These are phyloP conservation scores for Physcia stellaris DNA, from an alignment of 495 filamentous ascomycete species.

Conservation along the genomic window DNA sequence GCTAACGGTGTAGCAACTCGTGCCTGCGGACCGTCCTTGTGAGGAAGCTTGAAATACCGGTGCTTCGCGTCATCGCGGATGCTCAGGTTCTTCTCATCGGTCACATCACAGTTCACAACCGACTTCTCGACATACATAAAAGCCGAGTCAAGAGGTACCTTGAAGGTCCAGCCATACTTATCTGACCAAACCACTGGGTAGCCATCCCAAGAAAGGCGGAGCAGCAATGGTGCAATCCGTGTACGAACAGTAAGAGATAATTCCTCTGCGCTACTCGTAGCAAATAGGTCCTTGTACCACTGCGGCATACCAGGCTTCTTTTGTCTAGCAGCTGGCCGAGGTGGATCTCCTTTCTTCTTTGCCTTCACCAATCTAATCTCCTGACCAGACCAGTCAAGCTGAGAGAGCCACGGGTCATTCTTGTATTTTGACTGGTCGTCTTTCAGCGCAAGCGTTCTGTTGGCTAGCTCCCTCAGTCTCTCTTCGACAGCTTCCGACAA, in stretches of 20 bases:
- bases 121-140: slow-evolving; percentile 54
- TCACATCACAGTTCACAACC: slow-evolving; percentile 59
- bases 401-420: slow-evolving; percentile 77
- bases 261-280: slow-evolving; percentile 37
- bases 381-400: slow-evolving; percentile 92
- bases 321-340: slow-evolving; percentile 64
- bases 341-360: slow-evolving; percentile 71
- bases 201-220: slow-evolving; percentile 79
- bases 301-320: slow-evolving; percentile 89
- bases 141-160: slow-evolving; percentile 50
- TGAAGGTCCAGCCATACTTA: slow-evolving; percentile 83
- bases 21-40: slow-evolving; percentile 83
- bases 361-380: slow-evolving; percentile 82
- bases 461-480: slow-evolving; percentile 54
- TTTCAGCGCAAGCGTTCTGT: slow-evolving; percentile 64
- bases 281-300: slow-evolving; percentile 90
- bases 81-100: slow-evolving; percentile 49
- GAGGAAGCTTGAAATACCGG: slow-evolving; percentile 84
- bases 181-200: slow-evolving; percentile 87
- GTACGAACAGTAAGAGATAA: slow-evolving; percentile 80
- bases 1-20: slow-evolving; percentile 76
- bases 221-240: slow-evolving; percentile 72
- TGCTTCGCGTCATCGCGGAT: slow-evolving; percentile 52
- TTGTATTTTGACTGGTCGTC: slow-evolving; percentile 48
- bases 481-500: slow-evolving; percentile 63